phyloP scores from a whole-genome alignment of 2,329 filamentous ascomycete genomes.

The Monosporascus sp. region DNA sequence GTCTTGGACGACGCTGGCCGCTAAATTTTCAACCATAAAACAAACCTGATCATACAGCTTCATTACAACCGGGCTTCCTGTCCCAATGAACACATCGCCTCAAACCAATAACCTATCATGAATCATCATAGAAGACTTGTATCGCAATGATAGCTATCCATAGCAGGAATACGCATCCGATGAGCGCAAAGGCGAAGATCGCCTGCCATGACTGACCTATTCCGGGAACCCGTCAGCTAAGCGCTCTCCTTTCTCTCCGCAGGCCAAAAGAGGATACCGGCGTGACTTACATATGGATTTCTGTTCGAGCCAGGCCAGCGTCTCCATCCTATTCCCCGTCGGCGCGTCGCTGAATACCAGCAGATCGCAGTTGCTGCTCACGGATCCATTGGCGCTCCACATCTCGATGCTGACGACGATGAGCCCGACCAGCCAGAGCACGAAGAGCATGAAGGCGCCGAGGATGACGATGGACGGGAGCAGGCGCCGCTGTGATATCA shows the following conservation, averaged over 20 bases:
- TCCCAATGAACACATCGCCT: neutral
- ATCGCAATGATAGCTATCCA: slow-evolving; percentile 66
- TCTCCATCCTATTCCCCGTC: slow-evolving; percentile 45
- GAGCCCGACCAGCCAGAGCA: slow-evolving; percentile 63
- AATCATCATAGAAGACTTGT: slow-evolving; percentile 48
- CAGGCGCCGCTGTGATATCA: slow-evolving; percentile 56
- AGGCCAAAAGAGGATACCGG: neutral
- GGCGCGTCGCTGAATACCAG: slow-evolving; percentile 49
- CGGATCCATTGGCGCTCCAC: slow-evolving; percentile 53
- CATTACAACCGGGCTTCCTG: too few relatives aligned
- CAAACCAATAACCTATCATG: neutral
- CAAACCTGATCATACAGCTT: too few relatives aligned
- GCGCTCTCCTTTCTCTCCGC: neutral
- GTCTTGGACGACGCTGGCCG: too few relatives aligned
- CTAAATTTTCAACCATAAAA: too few relatives aligned
- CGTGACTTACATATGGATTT: slow-evolving; percentile 52
- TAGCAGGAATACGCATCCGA: slow-evolving; percentile 55
- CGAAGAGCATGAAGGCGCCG: slow-evolving; percentile 59
- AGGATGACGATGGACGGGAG: slow-evolving; percentile 58
- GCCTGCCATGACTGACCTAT: slow-evolving; percentile 59
- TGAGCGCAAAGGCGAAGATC: slow-evolving; percentile 57
- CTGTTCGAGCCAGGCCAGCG: slow-evolving; percentile 60
- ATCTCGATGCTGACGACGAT: slow-evolving; percentile 58
- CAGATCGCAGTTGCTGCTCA: slow-evolving; percentile 55
- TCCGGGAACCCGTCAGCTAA: slow-evolving; percentile 3